Evolutionary conservation across 805 yeast species (phyloP).

Genomic region (Komagataella ulmi): DNA sequence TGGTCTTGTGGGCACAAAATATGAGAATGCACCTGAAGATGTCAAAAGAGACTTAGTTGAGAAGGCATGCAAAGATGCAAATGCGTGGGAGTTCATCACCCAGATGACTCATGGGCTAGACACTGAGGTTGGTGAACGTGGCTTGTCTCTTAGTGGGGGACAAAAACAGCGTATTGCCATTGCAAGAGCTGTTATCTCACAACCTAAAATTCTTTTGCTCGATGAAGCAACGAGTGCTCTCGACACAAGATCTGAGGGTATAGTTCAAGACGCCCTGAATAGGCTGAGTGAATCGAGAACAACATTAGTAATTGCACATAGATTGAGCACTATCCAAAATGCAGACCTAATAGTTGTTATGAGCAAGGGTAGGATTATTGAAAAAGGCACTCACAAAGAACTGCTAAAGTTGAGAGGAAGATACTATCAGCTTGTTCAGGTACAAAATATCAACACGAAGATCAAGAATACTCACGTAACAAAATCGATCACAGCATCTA

Average conservation of each 20-base stretch:
- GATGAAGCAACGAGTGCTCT: conserved; percentile 90
- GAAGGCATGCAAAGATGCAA: conserved; percentile 28
- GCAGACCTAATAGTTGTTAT: conserved; percentile 43
- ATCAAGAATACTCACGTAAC: conserved; percentile 1
- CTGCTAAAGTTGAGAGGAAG: conserved; percentile 15
- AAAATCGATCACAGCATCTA: conserved; percentile 10
- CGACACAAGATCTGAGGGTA: conserved; percentile 39
- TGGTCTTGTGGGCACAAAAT: conserved; percentile 23
- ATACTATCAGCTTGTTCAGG: conserved; percentile 19
- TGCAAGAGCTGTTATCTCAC: conserved; percentile 64
- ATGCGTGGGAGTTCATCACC: conserved; percentile 39
- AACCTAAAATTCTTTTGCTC: conserved; percentile 52
- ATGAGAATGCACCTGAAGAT: conserved; percentile 5
- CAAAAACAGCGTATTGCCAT: conserved; percentile 79
- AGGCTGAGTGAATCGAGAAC: conserved; percentile 22
- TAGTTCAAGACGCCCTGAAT: conserved; percentile 25
- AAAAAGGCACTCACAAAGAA: conserved; percentile 26
- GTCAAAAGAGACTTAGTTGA: conserved; percentile 11
- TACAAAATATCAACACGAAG: conserved; percentile 12
- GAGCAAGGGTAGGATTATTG: conserved; percentile 34
- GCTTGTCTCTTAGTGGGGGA: conserved; percentile 60
- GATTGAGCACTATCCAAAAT: conserved; percentile 41
- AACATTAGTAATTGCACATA: conserved; percentile 43
- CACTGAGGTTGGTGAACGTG: conserved; percentile 40
- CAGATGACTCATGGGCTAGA: conserved; percentile 44